Percentiles rank a stretch among this genome's conserved stretches.
Conservation (phyloP, 2,329 filamentous ascomycete species). For the Xylariomycetidae sp. region DNA sequence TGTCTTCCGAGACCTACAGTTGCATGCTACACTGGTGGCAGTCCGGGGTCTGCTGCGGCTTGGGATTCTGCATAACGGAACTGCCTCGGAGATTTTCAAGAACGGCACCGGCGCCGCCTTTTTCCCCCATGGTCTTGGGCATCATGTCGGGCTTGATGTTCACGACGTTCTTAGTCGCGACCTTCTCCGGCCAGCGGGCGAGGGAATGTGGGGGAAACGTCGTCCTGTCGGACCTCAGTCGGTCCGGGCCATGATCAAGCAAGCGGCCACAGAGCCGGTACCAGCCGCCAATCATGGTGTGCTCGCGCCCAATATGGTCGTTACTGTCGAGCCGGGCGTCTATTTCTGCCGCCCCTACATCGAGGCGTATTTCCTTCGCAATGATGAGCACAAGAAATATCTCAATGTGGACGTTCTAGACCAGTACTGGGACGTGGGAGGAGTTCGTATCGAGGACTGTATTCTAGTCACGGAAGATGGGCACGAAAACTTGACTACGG, state of each 20-base stretch:
- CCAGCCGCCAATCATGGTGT: conserved; percentile 1
- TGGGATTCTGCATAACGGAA: conserved; percentile 65
- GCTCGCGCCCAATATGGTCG: conserved; percentile 60
- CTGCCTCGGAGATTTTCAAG: conserved; percentile 46
- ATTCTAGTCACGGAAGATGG: conserved; percentile 74
- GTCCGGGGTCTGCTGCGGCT: conserved; percentile 65
- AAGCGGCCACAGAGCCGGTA: conserved; percentile 10
- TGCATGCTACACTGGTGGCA: conserved; percentile 67
- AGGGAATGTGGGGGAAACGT: conserved; percentile 27
- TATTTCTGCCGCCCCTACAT: conserved; percentile 75
- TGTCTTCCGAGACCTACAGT: conserved; percentile 67
- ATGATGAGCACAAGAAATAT: conserved; percentile 53
- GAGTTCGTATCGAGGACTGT: conserved; percentile 90
- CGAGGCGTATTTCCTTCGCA: conserved; percentile 61
- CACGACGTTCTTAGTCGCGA: conserved; percentile 45
- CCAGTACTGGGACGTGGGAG: conserved; percentile 73
- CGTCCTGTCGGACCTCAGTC: conserved; percentile 25
- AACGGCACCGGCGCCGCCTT: conserved; percentile 56
- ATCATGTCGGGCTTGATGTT: conserved; percentile 62
- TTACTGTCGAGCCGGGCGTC: conserved; percentile 76
- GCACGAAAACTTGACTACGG: conserved; percentile 77
- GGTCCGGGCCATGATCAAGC: conserved; percentile 26
- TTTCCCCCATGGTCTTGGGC: conserved; percentile 62
- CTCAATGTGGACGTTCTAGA: conserved; percentile 63
- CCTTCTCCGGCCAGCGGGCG: conserved; percentile 22